phyloP scores from a whole-genome alignment of 331 rosid genomes.

The Telfairia occidentalis region DNA sequence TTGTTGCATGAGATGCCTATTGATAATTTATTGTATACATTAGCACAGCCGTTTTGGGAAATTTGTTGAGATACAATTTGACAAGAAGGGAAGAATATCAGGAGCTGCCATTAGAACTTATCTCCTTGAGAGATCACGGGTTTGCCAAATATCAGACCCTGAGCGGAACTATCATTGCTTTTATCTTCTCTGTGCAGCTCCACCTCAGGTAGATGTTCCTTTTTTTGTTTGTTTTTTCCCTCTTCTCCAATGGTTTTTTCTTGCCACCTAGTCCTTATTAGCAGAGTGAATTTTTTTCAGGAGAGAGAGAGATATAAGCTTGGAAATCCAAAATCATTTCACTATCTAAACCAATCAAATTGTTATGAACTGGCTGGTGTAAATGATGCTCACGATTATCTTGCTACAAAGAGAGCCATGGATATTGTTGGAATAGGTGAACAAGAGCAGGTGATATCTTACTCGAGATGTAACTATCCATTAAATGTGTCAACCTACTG shows the following conservation, averaged over 20 bases:
- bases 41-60: slow-evolving; percentile 85
- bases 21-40: slow-evolving; percentile 23
- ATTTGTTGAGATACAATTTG: slow-evolving; percentile 86
- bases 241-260: neutral
- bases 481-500: neutral
- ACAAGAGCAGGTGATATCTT: slow-evolving; percentile 58
- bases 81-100: slow-evolving; percentile 61
- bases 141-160: slow-evolving; percentile 86
- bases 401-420: slow-evolving; percentile 89
- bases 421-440: slow-evolving; percentile 73
- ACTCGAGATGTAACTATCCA: neutral
- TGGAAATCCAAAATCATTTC: slow-evolving; percentile 69
- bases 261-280: neutral
- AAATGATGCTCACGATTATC: slow-evolving; percentile 66
- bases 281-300: slow-evolving; percentile 22
- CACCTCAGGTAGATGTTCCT: slow-evolving; percentile 46
- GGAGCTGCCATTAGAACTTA: slow-evolving; percentile 96
- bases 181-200: slow-evolving; percentile 83
- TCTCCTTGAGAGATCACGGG: slow-evolving; percentile 86
- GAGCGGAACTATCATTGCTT: slow-evolving; percentile 92
- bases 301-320: slow-evolving; percentile 72
- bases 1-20: slow-evolving; percentile 12
- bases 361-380: slow-evolving; percentile 66
- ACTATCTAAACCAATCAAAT: slow-evolving; percentile 82
- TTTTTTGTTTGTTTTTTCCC: neutral